Evolutionary conservation across 2,329 filamentous ascomycete genomes (phyloP), one percentile per base, ranked within the genome.

Genomic region (Plenodomus lindquistii): DNA sequence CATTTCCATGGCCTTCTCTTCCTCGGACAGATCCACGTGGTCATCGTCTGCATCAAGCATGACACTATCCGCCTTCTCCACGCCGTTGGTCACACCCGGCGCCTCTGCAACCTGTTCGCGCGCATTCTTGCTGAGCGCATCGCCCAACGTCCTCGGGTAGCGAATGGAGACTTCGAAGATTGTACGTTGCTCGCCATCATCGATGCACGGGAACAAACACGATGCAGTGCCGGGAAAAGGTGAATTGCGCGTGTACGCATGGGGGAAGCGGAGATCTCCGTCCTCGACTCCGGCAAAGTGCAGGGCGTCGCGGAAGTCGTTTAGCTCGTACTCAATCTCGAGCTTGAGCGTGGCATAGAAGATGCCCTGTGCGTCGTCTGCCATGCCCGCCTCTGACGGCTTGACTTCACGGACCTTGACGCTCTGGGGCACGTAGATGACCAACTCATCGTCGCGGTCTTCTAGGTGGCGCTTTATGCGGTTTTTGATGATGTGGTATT

Each of bases 201-300:
- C 94, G 43, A 97, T 81, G 69, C 94, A 97, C 0, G 94, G 94
- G 63, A 99, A 99, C 20, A 97, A 84, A 60, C 87, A 92, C 39
- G 86, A 93, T 1, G 91, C 86, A 16, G 85, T 86, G 22, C 92
- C 91, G 0, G 91, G 85, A 52, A 89, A 86, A 36, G 87, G 77
- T 2, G 87, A 88, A 65, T 93, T 91, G 35, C 86, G 87, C 0
- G 93, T 96, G 71, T 96, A 99, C 40, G 89, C 86, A 75, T 99
- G 93, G 0, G 94, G 91, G 70, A 92, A 99, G 52, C 92, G 84
- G 46, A 80, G 79, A 68, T 97, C 93, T 42, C 86, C 83, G 47
- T 86, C 85, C 37, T 91, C 85, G 31, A 94, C 82, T 3, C 94
- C 92, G 15, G 95, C 89, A 73, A 97, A 99, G 52, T 97, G 92